These are phyloP conservation scores for Cladophialophora exuberans DNA, from an alignment of 2,329 filamentous ascomycete species.

Conservation along the genomic window DNA sequence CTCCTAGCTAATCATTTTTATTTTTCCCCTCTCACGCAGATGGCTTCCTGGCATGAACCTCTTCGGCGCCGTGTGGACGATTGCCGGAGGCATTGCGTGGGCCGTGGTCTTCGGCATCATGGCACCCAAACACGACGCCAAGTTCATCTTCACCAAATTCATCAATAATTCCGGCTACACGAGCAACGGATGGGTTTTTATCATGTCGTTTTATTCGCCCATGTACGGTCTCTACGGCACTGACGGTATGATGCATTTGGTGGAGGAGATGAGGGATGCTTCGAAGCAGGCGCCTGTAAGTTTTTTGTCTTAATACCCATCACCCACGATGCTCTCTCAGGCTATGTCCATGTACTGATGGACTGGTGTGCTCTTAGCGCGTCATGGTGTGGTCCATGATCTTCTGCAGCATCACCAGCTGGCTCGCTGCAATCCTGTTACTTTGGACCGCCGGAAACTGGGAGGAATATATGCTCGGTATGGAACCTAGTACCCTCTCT, in stretches of 20 bases:
- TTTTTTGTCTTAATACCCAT: too few species aligned
- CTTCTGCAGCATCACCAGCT: slow-evolving; percentile 28
- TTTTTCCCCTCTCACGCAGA: too few species aligned
- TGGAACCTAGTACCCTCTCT: neutral
- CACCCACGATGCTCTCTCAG: too few species aligned
- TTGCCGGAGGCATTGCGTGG: slow-evolving; percentile 25
- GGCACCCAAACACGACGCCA: slow-evolving; percentile 29
- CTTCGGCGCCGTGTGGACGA: slow-evolving; percentile 25
- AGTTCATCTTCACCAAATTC: slow-evolving; percentile 61
- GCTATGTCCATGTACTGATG: slow-evolving; percentile 45
- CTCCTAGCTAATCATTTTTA: too few species aligned
- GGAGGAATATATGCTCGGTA: slow-evolving; percentile 27
- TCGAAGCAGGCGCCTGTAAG: slow-evolving; percentile 36
- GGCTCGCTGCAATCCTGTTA: slow-evolving; percentile 24
- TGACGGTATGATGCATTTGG: slow-evolving; percentile 65
- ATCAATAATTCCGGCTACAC: slow-evolving; percentile 49
- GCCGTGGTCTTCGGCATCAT: slow-evolving; percentile 28
- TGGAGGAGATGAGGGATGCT: slow-evolving; percentile 57
- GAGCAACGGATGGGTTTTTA: slow-evolving; percentile 62
- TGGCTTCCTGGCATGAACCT: slow-evolving; percentile 30
- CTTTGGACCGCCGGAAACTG: slow-evolving; percentile 28
- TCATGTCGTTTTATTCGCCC: slow-evolving; percentile 66
- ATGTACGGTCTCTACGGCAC: slow-evolving; percentile 67
- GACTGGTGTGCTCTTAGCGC: slow-evolving; percentile 18
- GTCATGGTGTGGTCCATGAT: slow-evolving; percentile 29